A percentile compares a stretch with the other conserved stretches of the same genome.
phyloP scores from a whole-genome alignment of 2,329 filamentous ascomycete genomes.

The Cercospora zeae-maydis region DNA sequence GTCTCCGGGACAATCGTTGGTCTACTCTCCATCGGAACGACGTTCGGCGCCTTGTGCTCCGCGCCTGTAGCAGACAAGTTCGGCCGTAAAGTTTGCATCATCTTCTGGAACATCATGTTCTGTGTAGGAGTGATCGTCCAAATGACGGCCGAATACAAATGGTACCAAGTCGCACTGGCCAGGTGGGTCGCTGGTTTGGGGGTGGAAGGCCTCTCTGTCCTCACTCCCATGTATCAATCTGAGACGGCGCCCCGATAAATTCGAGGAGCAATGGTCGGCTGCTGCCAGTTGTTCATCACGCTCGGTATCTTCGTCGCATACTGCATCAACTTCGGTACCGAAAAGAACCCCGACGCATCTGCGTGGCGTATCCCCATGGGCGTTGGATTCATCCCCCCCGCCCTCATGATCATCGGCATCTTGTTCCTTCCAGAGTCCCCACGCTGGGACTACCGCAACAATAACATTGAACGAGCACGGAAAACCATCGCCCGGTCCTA shows the following conservation, averaged over 20 bases:
- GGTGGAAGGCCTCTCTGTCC: conserved; percentile 61
- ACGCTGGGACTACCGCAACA: conserved; percentile 56
- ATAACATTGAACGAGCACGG: conserved; percentile 50
- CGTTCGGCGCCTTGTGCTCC: conserved; percentile 56
- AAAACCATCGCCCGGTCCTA: conserved; percentile 54
- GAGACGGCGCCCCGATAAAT: conserved; percentile 64
- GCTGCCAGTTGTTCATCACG: conserved; percentile 67
- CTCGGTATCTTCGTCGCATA: conserved; percentile 57
- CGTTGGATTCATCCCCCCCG: conserved; percentile 55
- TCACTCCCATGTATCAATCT: conserved; percentile 66
- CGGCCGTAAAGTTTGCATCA: conserved; percentile 61
- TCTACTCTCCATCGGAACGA: conserved; percentile 57
- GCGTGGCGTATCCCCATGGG: conserved; percentile 65
- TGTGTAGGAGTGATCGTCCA: conserved; percentile 64
- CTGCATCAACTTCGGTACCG: conserved; percentile 59
- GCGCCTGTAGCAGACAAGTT: conserved; percentile 60
- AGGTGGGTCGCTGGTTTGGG: conserved; percentile 64
- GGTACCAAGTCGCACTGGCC: conserved; percentile 64
- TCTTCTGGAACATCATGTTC: conserved; percentile 60
- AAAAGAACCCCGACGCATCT: conserved; percentile 45
- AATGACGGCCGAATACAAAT: conserved; percentile 54
- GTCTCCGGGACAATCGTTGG: conserved; percentile 63
- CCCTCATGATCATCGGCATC: conserved; percentile 54
- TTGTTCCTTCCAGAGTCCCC: conserved; percentile 56
- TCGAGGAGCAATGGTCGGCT: conserved; percentile 60